A percentile compares a stretch with the other conserved stretches of the same genome.
phyloP scores from a whole-genome alignment of 106 monocot genomes.

The Dioscorea alata region DNA sequence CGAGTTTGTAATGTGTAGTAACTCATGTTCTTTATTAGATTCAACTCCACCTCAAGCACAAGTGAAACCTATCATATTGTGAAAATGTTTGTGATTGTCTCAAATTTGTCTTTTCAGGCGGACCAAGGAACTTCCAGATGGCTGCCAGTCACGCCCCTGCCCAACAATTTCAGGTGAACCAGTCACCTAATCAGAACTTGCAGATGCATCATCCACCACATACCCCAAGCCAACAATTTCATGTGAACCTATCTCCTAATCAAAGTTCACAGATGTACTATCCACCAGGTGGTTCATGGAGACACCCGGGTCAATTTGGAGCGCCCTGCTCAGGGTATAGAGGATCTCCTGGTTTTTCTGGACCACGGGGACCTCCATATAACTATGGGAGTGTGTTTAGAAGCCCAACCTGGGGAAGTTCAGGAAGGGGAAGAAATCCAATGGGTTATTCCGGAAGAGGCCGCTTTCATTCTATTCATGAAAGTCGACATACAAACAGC shows the following conservation, averaged over 20 bases:
- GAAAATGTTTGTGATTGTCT: neutral
- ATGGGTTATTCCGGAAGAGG: neutral
- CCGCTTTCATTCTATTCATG: neutral
- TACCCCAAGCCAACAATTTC: conserved; percentile 1
- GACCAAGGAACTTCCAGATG: conserved; percentile 9
- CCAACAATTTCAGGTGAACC: conserved; percentile 9
- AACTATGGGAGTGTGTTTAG: conserved; percentile 6
- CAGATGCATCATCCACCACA: neutral
- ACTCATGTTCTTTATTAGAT: no score
- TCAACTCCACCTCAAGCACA: neutral
- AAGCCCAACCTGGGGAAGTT: conserved; percentile 7
- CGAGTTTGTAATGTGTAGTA: no score
- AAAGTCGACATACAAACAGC: neutral
- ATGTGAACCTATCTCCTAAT: conserved; percentile 20
- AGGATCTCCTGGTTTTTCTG: conserved; percentile 4
- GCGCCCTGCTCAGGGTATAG: conserved; percentile 2
- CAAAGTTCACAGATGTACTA: conserved; percentile 2
- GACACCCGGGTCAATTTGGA: conserved; percentile 17
- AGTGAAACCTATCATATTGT: neutral
- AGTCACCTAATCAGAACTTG: neutral
- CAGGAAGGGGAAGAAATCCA: conserved; percentile 11
- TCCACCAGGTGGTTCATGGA: conserved; percentile 13
- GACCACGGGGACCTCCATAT: neutral
- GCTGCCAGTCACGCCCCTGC: neutral
- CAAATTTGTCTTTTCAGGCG: conserved; percentile 14